phyloP scores from a whole-genome alignment of 1,284 basidiomycete genomes.

The Vanrija humicola region DNA sequence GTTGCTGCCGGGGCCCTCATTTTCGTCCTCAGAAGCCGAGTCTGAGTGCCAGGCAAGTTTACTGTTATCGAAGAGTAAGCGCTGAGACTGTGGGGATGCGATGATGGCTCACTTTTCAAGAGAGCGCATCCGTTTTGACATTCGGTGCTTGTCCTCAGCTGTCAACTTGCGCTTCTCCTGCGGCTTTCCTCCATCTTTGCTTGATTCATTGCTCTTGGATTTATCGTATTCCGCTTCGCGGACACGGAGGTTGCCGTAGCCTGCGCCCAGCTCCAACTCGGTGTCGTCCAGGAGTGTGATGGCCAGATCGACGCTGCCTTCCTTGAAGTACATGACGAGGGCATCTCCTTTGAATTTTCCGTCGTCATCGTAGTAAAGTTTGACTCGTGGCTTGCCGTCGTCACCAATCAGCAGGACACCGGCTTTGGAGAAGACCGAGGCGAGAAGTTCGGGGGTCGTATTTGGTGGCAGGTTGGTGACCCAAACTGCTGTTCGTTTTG shows the following conservation, averaged over 20 bases:
- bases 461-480: constrained; percentile 80
- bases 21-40: constrained; percentile 35
- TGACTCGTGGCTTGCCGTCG: constrained; percentile 78
- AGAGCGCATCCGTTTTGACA: constrained; percentile 72
- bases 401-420: constrained; percentile 92
- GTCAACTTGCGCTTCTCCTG: constrained; percentile 58
- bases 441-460: constrained; percentile 69
- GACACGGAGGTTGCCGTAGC: constrained; percentile 71
- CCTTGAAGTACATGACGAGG: constrained; percentile 94
- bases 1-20: constrained; percentile 19
- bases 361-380: constrained; percentile 85
- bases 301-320: constrained; percentile 85
- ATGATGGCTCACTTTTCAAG: constrained; percentile 68
- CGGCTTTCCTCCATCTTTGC: constrained; percentile 79
- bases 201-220: constrained; percentile 61
- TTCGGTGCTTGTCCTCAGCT: constrained; percentile 74
- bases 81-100: background rate
- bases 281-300: constrained; percentile 86
- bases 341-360: constrained; percentile 95
- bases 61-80: constrained; percentile 13
- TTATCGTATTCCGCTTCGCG: constrained; percentile 72
- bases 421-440: constrained; percentile 78
- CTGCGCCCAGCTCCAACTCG: constrained; percentile 73
- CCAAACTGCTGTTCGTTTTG: constrained; percentile 85
- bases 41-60: constrained; percentile 46